Evolutionary conservation across 2,329 filamentous ascomycete species (phyloP).

Genomic region (Sodiomyces alkalinus): DNA sequence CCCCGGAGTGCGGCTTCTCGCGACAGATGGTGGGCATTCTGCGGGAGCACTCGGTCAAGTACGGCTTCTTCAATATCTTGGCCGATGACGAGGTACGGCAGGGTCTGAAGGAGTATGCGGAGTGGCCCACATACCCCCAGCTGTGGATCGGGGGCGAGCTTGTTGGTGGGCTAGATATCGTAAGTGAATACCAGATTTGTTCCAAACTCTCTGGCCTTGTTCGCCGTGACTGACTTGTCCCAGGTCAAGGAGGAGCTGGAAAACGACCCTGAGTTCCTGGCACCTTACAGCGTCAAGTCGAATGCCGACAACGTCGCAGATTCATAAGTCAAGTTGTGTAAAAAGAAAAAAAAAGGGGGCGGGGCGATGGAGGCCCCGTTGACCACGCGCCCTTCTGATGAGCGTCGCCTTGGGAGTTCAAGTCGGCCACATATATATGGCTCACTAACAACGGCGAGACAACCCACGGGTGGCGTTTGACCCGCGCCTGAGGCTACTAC

Average conservation of each 20-base stretch:
- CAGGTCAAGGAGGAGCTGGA: slow-evolving; percentile 90
- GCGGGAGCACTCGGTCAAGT: slow-evolving; percentile 81
- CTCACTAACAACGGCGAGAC: too few relatives aligned
- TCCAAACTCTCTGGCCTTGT: neutral
- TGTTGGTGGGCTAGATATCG: slow-evolving; percentile 89
- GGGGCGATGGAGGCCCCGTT: neutral
- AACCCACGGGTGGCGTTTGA: too few relatives aligned
- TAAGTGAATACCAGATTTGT: slow-evolving; percentile 33
- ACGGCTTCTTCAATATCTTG: slow-evolving; percentile 98
- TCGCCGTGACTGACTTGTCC: slow-evolving; percentile 2
- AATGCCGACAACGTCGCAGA: slow-evolving; percentile 22
- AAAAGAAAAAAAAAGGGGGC: too few relatives aligned
- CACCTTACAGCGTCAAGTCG: slow-evolving; percentile 47
- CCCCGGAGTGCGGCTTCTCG: slow-evolving; percentile 85
- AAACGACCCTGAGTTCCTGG: slow-evolving; percentile 70
- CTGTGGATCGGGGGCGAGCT: slow-evolving; percentile 84
- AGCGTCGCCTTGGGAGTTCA: too few relatives aligned
- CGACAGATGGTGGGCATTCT: slow-evolving; percentile 76
- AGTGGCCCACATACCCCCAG: slow-evolving; percentile 97
- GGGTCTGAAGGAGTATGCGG: slow-evolving; percentile 91
- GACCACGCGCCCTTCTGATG: neutral
- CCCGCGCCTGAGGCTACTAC: too few relatives aligned
- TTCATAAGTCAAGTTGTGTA: too few relatives aligned
- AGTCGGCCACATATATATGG: too few relatives aligned
- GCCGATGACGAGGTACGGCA: slow-evolving; percentile 95